Base-by-base conservation (phyloP, 192 early-diverging fungal species). In the Geranomyces variabilis region DNA sequence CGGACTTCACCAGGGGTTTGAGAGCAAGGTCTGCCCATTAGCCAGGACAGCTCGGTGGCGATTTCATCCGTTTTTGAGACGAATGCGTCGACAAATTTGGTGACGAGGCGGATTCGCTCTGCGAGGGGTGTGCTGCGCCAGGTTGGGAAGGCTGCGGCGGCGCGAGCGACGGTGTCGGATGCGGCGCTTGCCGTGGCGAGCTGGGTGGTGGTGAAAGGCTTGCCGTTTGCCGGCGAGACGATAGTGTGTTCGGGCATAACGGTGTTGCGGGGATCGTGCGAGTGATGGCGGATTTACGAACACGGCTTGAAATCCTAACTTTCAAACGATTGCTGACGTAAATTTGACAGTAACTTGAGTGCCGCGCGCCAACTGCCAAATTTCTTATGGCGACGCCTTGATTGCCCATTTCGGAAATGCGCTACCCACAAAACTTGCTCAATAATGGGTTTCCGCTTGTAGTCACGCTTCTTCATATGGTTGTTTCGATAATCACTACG, bases 1-100 rank as follows among this genome's bases (percentile, higher is more conserved):
- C 84, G 83, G 57, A 94, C 79, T 70, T 94, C 92, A n/a, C 89
- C 88, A 6, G 67, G 77, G 28, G 75, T 83, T 51, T 90, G 91
- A 17, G 79, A 69, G 24, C 86, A 63, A 12, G 92, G 92, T 13
- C 83, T 7, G 21, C 90, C 92, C 85, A 93, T 92, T 44, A 90
- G 85, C 31, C 71, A 74, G 0, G 89, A 76, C 46, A 93, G 75
- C 31, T 86, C 84, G 24, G 73, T 65, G 24, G 82, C 82, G 9
- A 92, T 70, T 5, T 79, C 79, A 46, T 89, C 91, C 41, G 81
- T 76, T 21, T 87, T 82, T 3, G 75, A 67, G 0, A 84, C 80
- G 74, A 93, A 85, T 14, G 80, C 53, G 4, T 83, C 79, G 31
- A 86, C 71, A 70, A 91, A 87, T 31, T 77, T 78, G 14, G 71